Percentiles rank a stretch among this genome's conserved stretches.
Evolutionary conservation across 2,329 filamentous ascomycete species (phyloP).

Genomic region (Aspergillus ibericus): DNA sequence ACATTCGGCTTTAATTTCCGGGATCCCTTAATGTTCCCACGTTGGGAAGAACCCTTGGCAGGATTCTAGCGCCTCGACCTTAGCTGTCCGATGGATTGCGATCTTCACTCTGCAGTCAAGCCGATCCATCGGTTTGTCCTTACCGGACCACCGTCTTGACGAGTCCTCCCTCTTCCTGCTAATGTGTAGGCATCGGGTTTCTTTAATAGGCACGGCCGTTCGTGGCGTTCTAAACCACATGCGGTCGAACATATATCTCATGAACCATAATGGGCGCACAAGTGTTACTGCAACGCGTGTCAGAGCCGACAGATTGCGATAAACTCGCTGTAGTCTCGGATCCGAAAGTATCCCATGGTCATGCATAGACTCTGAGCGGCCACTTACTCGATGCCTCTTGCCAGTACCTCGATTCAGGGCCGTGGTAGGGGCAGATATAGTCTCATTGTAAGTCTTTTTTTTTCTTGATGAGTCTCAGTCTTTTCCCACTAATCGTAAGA

Average conservation of each 20-base stretch:
- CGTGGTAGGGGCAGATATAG: not conserved
- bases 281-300: slow-evolving; percentile 4
- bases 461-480: not conserved
- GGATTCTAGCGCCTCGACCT: not conserved
- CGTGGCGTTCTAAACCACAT: not conserved
- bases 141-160: not conserved
- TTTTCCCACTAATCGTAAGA: not conserved
- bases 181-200: not conserved
- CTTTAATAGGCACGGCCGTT: not conserved
- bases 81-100: slow-evolving; percentile 1
- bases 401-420: not conserved
- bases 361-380: not conserved
- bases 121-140: not conserved
- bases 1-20: slow-evolving; percentile 20
- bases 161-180: not conserved
- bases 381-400: not conserved
- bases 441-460: not conserved
- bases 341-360: slow-evolving; percentile 1
- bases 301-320: not conserved
- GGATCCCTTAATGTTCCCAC: slow-evolving; percentile 9
- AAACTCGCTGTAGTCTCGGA: not conserved
- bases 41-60: slow-evolving; percentile 3
- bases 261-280: not conserved
- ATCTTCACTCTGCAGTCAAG: not conserved
- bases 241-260: not conserved